Base-by-base conservation (phyloP, 768 basidiomycete species). In the Kwoniella sp. region DNA sequence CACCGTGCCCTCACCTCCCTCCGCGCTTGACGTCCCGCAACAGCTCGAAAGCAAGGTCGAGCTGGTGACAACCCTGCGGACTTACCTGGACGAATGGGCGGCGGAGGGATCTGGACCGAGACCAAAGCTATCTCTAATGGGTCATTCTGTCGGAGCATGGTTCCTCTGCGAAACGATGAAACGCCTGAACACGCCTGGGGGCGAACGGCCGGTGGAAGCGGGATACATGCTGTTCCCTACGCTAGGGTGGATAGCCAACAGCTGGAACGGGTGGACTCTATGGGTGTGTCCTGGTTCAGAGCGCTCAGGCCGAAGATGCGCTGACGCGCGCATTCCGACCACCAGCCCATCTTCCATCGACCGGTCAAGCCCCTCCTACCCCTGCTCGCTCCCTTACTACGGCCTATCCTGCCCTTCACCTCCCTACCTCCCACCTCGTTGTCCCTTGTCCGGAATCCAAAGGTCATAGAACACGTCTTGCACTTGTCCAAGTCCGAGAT, bases 81-180 rank as follows among this genome's bases (percentile, higher is more conserved):
- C 8, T 2, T 52, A 54, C 39, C 46, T 70, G 22, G 54, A 57
- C 26, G 51, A 20, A n/a, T 62, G 65, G 62, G 41, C 60, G 1
- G n/a, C 6, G 62, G 36, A n/a, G 25, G 12, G 34, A 15, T n/a
- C 14, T 23, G 23, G 19, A 9, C 27, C 19, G 17, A 39, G 33
- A 32, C 58, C 50, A 20, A 52, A 46, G 41, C 49, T 70, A 11
- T 59, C 54, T 8, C 48, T 74, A 27, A 69, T 73, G 61, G 71
- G 70, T 8, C 87, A 89, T 57, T 86, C 84, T 47, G 80, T 88
- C 12, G 87, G 87, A 1, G 74, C 81, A 1, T 89, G 86, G 85
- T 76, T 89, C 45, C 67, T 79, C 3, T 63, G 82, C 26, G 81
- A 87, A 76, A 84, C 81, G 29, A 59, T 74, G 60, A 52, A 62